A percentile compares a stretch with the other conserved stretches of the same genome.
These are phyloP conservation scores for Ogataea allantospora DNA, from an alignment of 805 yeast genomes.

Conservation along the genomic window DNA sequence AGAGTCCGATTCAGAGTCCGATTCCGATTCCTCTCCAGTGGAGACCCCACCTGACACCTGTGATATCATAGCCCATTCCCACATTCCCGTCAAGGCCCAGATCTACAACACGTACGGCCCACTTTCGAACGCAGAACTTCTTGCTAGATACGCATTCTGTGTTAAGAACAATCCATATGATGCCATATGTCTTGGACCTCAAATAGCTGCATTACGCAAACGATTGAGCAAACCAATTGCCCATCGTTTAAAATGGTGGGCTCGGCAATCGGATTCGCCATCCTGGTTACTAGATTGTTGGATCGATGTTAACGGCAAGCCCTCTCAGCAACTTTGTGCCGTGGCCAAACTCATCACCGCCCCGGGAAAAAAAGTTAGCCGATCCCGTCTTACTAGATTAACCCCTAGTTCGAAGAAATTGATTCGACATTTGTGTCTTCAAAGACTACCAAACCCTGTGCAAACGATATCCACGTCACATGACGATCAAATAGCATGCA, in stretches of 20 bases:
- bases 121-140: slow-evolving; percentile 58
- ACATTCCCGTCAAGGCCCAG: slow-evolving; percentile 52
- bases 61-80: slow-evolving; percentile 55
- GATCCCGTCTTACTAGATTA: neutral
- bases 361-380: slow-evolving; percentile 4
- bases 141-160: slow-evolving; percentile 80
- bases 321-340: slow-evolving; percentile 45
- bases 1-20: slow-evolving; percentile 15
- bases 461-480: neutral
- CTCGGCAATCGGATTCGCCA: slow-evolving; percentile 4
- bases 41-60: slow-evolving; percentile 49
- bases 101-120: slow-evolving; percentile 84
- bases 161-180: slow-evolving; percentile 54
- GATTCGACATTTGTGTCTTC: slow-evolving; percentile 10
- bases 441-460: slow-evolving; percentile 2
- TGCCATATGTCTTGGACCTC: slow-evolving; percentile 54
- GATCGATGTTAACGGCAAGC: slow-evolving; percentile 48
- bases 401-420: slow-evolving; percentile 8
- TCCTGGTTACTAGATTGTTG: slow-evolving; percentile 29
- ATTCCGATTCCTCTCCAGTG: neutral
- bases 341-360: slow-evolving; percentile 36
- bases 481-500: neutral
- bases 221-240: slow-evolving; percentile 7
- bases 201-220: slow-evolving; percentile 27
- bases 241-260: slow-evolving; percentile 7